Evolutionary conservation across 2,329 filamentous ascomycete species (phyloP), one percentile per base, ranked within the genome.

Genomic region (Botrytis fabae): DNA sequence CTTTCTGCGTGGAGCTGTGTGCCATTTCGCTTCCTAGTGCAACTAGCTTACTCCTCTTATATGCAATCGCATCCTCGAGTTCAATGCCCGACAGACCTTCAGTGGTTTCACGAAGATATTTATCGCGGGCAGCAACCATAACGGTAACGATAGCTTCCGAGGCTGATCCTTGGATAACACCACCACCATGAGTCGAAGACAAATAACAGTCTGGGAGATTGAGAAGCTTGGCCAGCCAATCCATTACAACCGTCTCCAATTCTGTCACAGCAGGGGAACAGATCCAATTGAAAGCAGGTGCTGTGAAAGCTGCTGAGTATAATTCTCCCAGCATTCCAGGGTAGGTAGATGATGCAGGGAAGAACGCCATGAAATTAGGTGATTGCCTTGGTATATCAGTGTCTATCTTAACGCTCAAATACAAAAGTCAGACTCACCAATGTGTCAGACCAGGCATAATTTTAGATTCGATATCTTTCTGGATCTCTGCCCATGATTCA

Each of bases 281-380:
- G 76, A 98, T 90, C 95, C 95, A 98, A 83, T 98, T 98, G 86
- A 98, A 98, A 57, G 94, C 94, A 1, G 95, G 94, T 25, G 93
- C 93, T 20, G 91, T 96, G 83, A 98, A 95, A 10, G 94, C 92
- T 8, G 93, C 91, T 61, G 90, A 93, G 85, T 97, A 98, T 85
- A 98, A 90, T 83, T 98, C 95, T 32, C 94, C 95, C 18, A 98
- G 87, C 82, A 97, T 95, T 42, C 91, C 89, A 0, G 95, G 94
- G 80, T 92, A 98, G 51, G 92, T 93, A 70, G 91, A 90, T 38
- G 89, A 90, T 68, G 93, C 93, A 1, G 95, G 93, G 83, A 96
- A 98, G 86, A 97, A 98, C 62, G 95, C 95, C 89, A 98, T 93
- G 86, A 97, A 98, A 80, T 95, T 94, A 25, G 94, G 95, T 3